Conservation (phyloP, 2,329 filamentous ascomycete species). For the Pseudogymnoascus sp. region DNA sequence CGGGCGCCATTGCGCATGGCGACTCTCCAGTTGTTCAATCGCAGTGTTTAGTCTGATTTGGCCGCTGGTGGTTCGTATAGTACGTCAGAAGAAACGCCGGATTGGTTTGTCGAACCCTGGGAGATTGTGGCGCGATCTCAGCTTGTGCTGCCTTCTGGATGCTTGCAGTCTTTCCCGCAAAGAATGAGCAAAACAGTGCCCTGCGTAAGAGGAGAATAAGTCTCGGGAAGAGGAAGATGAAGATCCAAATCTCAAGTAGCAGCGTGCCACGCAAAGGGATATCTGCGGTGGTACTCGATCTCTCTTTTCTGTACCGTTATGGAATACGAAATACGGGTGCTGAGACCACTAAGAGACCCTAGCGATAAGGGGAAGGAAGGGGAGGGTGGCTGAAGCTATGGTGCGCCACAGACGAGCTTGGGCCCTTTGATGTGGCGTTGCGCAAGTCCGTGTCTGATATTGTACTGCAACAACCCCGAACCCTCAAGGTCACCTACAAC, state of each 20-base stretch:
- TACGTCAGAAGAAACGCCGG: slow-evolving; percentile 1
- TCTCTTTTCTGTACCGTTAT: neutral
- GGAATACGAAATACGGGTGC: slow-evolving; percentile 5
- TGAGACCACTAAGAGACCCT: slow-evolving; percentile 5
- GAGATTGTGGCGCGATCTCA: neutral
- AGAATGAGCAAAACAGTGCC: neutral
- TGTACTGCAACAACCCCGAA: no score
- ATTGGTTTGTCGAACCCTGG: neutral
- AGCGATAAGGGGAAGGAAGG: slow-evolving; percentile 5
- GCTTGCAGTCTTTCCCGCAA: neutral
- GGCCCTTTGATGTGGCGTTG: no score
- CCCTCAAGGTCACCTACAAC: no score
- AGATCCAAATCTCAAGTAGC: neutral
- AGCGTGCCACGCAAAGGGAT: neutral
- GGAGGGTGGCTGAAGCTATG: no score
- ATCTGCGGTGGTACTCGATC: slow-evolving; percentile 1
- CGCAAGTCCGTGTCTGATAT: no score
- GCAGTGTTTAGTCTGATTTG: neutral
- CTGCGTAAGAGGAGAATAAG: neutral
- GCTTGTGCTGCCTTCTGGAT: neutral
- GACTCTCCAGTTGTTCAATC: neutral
- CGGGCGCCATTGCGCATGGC: slow-evolving; percentile 30
- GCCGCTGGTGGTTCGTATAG: neutral
- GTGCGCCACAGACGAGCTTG: no score
- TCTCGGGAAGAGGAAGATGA: neutral